These are phyloP conservation scores for Xanthoconium stramineum DNA, from an alignment of 768 basidiomycete species.

Conservation along the genomic window DNA sequence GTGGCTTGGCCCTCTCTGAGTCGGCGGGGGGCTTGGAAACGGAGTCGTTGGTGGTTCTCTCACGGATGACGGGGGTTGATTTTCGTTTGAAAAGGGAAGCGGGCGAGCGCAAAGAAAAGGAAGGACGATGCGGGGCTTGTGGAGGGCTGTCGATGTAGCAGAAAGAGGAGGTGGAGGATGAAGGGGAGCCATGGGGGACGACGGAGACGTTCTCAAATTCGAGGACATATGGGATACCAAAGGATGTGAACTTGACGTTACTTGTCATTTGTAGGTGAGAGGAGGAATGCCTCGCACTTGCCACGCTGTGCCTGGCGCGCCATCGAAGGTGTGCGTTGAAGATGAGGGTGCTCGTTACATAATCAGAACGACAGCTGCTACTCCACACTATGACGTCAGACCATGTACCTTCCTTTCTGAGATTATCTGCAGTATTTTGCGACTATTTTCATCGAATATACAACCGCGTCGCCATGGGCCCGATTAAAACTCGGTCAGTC, in stretches of 20 bases:
- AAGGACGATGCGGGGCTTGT: conserved; percentile 5
- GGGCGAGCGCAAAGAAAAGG: conserved; percentile 18
- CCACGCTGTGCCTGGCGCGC: conserved; percentile 1
- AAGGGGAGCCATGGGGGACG: not conserved
- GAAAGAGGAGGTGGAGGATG: conserved; percentile 26
- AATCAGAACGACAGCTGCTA: not conserved
- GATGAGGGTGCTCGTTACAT: conserved; percentile 9
- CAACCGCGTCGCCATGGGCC: conserved; percentile 5
- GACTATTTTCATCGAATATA: conserved; percentile 21
- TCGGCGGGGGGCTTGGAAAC: not conserved
- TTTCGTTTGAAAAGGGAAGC: conserved; percentile 28
- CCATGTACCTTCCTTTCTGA: conserved; percentile 27
- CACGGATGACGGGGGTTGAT: not conserved
- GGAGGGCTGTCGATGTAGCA: conserved; percentile 26
- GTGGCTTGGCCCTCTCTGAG: conserved; percentile 14
- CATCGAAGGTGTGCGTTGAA: no score
- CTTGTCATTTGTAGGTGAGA: conserved; percentile 14
- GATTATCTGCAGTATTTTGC: conserved; percentile 12
- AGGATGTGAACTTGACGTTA: conserved; percentile 29
- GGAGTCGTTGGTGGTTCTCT: not conserved
- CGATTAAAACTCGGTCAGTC: conserved; percentile 7
- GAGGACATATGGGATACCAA: conserved; percentile 27
- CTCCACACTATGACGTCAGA: conserved; percentile 25
- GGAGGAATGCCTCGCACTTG: not conserved
- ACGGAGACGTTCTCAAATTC: conserved; percentile 31